Conservation (phyloP, 192 early-diverging fungal genomes). For the Backusella psychrophila region DNA sequence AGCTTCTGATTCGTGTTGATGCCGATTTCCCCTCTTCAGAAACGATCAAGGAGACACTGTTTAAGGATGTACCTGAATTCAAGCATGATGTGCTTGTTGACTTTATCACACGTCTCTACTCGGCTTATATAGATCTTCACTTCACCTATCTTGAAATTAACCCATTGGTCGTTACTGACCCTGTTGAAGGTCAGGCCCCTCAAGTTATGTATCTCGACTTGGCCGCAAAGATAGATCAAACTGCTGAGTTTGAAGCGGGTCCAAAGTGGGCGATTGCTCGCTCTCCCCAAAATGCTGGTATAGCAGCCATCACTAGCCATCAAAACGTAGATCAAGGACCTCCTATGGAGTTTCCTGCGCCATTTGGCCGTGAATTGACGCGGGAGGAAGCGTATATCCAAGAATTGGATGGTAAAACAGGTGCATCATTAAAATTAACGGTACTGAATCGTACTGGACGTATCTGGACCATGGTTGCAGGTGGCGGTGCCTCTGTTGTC, state of each 20-base stretch:
- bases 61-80: slow-evolving; percentile 64
- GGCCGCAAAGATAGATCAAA: slow-evolving; percentile 98
- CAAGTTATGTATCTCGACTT: slow-evolving; percentile 93
- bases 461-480: slow-evolving; percentile 99
- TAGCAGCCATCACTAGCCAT: slow-evolving; percentile 11
- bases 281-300: slow-evolving; percentile 50
- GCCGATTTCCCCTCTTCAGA: slow-evolving; percentile 65
- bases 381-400: slow-evolving; percentile 97
- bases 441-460: slow-evolving; percentile 95
- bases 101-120: slow-evolving; percentile 90
- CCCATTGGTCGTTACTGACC: slow-evolving; percentile 90
- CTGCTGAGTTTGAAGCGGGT: slow-evolving; percentile 93
- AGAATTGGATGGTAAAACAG: slow-evolving; percentile 97
- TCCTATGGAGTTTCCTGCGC: slow-evolving; percentile 95
- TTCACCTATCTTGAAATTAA: slow-evolving; percentile 99
- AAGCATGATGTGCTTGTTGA: slow-evolving; percentile 81
- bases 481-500: slow-evolving; percentile 97
- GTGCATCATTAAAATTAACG: slow-evolving; percentile 96
- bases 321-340: slow-evolving; percentile 70
- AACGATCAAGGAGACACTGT: slow-evolving; percentile 63
- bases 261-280: slow-evolving; percentile 95
- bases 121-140: slow-evolving; percentile 93
- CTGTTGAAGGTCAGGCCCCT: slow-evolving; percentile 47
- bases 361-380: slow-evolving; percentile 94
- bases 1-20: slow-evolving; percentile 81